Conservation (phyloP, 306 rosid genomes). For the Fragaria iinumae region DNA sequence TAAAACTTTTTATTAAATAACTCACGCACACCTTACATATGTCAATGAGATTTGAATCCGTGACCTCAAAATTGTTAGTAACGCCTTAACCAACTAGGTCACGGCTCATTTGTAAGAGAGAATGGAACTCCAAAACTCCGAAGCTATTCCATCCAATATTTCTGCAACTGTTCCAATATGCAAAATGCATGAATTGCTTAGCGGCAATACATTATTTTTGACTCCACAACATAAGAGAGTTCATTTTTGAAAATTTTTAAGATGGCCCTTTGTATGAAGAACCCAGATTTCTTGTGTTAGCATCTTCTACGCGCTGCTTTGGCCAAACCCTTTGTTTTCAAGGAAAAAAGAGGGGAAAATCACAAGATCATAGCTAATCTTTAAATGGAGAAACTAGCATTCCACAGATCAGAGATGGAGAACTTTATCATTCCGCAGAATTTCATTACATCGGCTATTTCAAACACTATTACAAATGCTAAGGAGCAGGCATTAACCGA, state of each 20-base stretch:
- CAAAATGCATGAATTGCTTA: not conserved
- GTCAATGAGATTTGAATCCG: too few relatives aligned
- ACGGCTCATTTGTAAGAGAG: not conserved
- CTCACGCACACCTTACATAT: too few relatives aligned
- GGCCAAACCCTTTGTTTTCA: not conserved
- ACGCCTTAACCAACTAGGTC: too few relatives aligned
- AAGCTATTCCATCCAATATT: not conserved
- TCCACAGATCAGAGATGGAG: not conserved
- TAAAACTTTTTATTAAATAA: too few relatives aligned
- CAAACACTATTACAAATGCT: conserved; percentile 39
- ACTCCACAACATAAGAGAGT: not conserved
- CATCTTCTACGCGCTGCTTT: not conserved
- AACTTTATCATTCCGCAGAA: not conserved
- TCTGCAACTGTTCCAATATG: not conserved
- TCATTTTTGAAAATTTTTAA: not conserved
- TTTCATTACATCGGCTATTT: conserved; percentile 27
- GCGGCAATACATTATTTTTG: not conserved
- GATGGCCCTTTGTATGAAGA: not conserved
- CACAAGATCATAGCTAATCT: not conserved
- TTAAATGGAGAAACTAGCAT: not conserved
- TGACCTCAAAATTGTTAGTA: too few relatives aligned
- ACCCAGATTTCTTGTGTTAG: not conserved
- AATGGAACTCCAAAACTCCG: not conserved
- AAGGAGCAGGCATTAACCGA: conserved; percentile 71
- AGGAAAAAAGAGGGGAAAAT: not conserved